These are phyloP conservation scores for Phytomonas sp. DNA, from an alignment of 208 protist species.

Conservation along the genomic window DNA sequence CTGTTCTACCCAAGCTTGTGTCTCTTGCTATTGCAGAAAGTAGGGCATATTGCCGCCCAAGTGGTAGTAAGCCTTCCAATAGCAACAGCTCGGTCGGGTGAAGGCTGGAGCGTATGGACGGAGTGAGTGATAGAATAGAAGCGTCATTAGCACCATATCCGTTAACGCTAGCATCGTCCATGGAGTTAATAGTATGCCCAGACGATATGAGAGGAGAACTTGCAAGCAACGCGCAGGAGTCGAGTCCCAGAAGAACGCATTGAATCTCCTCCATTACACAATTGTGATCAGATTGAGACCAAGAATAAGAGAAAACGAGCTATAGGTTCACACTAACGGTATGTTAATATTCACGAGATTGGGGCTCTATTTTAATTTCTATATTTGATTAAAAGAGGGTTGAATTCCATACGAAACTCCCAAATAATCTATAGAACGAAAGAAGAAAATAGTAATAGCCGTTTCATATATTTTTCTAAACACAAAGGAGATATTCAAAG, in stretches of 20 bases:
- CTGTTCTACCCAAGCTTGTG: slow-evolving; percentile 31
- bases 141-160: not conserved
- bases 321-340: not conserved
- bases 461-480: not conserved
- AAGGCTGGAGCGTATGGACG: slow-evolving; percentile 21
- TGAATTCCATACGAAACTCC: not conserved
- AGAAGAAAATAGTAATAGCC: not conserved
- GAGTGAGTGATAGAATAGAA: slow-evolving; percentile 5
- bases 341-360: not conserved
- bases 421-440: not conserved
- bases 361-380: not conserved
- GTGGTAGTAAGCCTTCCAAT: slow-evolving; percentile 36
- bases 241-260: slow-evolving; percentile 67
- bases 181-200: not conserved
- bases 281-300: not conserved
- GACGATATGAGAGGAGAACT: not conserved
- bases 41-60: slow-evolving; percentile 33
- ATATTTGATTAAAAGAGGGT: not conserved
- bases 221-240: slow-evolving; percentile 29
- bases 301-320: not conserved
- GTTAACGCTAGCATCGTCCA: not conserved
- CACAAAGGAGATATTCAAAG: not conserved
- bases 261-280: slow-evolving; percentile 77
- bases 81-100: slow-evolving; percentile 62
- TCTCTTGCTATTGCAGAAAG: slow-evolving; percentile 30